Evolutionary conservation across 768 basidiomycete genomes (phyloP), one percentile per base, ranked within the genome.

Genomic region (Mycena vulgaris): DNA sequence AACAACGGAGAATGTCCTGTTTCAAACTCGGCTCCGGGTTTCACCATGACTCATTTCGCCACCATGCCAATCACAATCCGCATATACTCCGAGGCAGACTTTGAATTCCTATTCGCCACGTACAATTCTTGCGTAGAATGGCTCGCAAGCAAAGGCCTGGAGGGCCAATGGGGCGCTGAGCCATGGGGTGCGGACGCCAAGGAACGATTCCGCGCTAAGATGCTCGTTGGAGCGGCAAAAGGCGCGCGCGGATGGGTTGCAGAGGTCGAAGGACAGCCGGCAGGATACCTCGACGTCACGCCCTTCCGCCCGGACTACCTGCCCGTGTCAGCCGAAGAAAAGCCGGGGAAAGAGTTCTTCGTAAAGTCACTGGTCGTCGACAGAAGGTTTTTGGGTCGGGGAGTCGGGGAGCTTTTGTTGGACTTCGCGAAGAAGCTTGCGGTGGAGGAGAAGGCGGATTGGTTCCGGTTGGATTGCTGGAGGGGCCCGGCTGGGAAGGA

Each of bases 221-320:
- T 68, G 8, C 63, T 35, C 28, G n/a, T 25, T 0, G 71, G 61
- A 10, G 52, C 53, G 35, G 56, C 63, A 1, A 48, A 42, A 31
- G 67, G 62, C 51, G 63, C 53, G 10, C 60, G 61, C n/a, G 27
- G 62, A 10, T 72, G 67, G 71, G 49, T 68, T 23, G 71, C 71
- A 23, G 66, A 68, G 40, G 27, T 72, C 23, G 71, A 72, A 51
- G 66, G 56, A 28, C 27, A 47, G 31, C 49, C 61, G 0, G 71
- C 63, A 17, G 67, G 71, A 0, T 65, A 64, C 56, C 51, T 68
- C 16, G 51, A 47, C 51, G 31, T 61, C 39, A 62, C 58, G 23
- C 66, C 71, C n/a, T 72, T 52, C 51, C 71, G 71, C 33, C 25
- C 71, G 25, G 66, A 72, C 4, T 68, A 68, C n/a, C 48, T 72